Evolutionary conservation across 2,329 filamentous ascomycete genomes (phyloP), one percentile per base, ranked within the genome.

Genomic region (Aspergillus ibericus): DNA sequence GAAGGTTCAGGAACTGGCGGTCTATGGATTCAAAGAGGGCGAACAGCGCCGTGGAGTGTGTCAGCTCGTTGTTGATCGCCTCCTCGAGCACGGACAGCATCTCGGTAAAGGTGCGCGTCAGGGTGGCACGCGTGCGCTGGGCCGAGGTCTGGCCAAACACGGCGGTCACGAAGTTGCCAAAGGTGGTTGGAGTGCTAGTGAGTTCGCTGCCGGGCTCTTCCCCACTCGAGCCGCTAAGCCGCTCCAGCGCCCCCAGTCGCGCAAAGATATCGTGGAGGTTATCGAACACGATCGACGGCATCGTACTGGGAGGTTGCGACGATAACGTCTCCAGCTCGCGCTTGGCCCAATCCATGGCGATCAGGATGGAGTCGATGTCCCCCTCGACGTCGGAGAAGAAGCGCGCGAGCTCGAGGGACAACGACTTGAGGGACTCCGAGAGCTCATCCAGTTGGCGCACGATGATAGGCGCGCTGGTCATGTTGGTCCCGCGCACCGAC

Each of bases 311-410:
- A 6, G 87, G 85, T 18, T 83, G 78, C 20, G 81, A 81, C 61
- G 86, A 84, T 57, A 95, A 79, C 47, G 87, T 87, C 60, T 87
- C 82, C 13, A 98, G 85, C 74, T 97, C 92, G 64, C 92, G 87
- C 70, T 89, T 89, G 13, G 92, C 91, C 93, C 93, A 97, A 72
- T 96, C 92, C 92, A 98, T 97, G 53, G 96, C 92, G 60, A 95
- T 89, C 35, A 98, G 83, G 65, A 97, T 96, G 60, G 89, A 89
- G 72, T 97, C 93, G 67, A 98, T 90, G 70, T 97, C 93, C 25
- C 92, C 91, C 68, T 97, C 92, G 12, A 98, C 92, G 64, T 93
- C 91, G 53, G 92, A 90, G 73, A 97, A 96, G 80, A 98, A 97
- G 69, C 88, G 88, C 7, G 91, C 96, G 65, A 97, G 84, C 72